Base-by-base conservation (phyloP, 768 basidiomycete species). In the Tephrocybe sp. region DNA sequence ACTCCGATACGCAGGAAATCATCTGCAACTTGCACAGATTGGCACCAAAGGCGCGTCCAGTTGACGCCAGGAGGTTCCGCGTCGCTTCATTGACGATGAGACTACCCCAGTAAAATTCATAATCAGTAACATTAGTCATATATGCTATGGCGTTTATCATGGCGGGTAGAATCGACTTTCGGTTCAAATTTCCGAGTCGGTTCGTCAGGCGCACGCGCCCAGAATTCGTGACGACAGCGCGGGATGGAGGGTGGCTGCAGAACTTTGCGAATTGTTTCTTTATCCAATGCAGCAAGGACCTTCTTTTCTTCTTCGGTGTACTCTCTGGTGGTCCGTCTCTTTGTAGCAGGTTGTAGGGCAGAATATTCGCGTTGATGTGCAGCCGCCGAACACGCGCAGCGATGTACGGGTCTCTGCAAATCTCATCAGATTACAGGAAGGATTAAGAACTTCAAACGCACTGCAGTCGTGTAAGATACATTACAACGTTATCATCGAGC, bases 291-390 rank as follows among this genome's bases (percentile, higher is more conserved):
- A 35, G 9, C 11, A 35, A 35, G 34, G 34, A n/a, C n/a, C n/a
- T n/a, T n/a, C n/a, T n/a, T n/a, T n/a, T 35, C 34, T 34, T n/a
- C 16, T 15, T 34, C 32, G 9, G 5, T 15, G 32, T 6, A 34
- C 13, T 12, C 16, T n/a, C 32, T 34, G n/a, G n/a, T n/a, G n/a
- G n/a, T n/a, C n/a, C n/a, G n/a, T n/a, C n/a, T 24, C 11, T 38
- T 19, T 9, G 34, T 27, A 9, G 40, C n/a, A n/a, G 30, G 58
- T 12, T 69, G 61, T 35, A 72, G 57, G 46, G 69, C n/a, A 71
- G 68, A 70, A 71, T 2, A 66, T 66, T 4, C 67, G n/a, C n/a
- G n/a, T n/a, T 66, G 22, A 73, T 59, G 32, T 61, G 59, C 13
- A 71, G 59, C 18, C 58, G 58, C 30, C 60, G 54, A 16, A 72